A percentile compares a stretch with the other conserved stretches of the same genome.
Evolutionary conservation across 2,329 filamentous ascomycete species (phyloP).

Genomic region (Monosporascus ibericus): DNA sequence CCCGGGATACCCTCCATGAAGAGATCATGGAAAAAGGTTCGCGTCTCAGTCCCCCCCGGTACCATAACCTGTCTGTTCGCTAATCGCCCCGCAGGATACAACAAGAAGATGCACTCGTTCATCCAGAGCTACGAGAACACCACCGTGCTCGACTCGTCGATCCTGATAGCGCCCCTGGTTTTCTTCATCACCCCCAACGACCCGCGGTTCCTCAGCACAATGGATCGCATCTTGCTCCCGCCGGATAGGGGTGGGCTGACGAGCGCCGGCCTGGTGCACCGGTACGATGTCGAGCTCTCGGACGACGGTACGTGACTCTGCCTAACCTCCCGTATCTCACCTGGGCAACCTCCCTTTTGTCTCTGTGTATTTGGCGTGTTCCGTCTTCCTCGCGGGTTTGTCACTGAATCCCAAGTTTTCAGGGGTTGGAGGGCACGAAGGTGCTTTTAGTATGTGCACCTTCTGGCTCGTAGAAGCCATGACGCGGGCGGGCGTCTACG

Average conservation of each 20-base stretch:
- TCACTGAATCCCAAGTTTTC: constrained; percentile 7
- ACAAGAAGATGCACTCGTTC: constrained; percentile 62
- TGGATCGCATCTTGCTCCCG: constrained; percentile 64
- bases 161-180: constrained; percentile 70
- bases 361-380: not conserved
- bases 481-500: constrained; percentile 60
- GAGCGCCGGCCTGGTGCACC: constrained; percentile 67
- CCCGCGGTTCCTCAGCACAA: constrained; percentile 65
- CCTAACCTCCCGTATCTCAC: not conserved
- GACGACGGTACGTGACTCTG: constrained; percentile 53
- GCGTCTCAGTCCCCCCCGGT: not conserved
- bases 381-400: not conserved
- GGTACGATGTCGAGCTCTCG: constrained; percentile 63
- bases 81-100: constrained; percentile 48
- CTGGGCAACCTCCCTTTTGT: not conserved
- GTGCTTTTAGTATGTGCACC: constrained; percentile 75
- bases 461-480: constrained; percentile 79
- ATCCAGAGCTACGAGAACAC: constrained; percentile 70
- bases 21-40: constrained; percentile 67
- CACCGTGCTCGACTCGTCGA: constrained; percentile 65
- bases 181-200: constrained; percentile 77
- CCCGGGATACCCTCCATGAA: constrained; percentile 64
- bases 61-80: not conserved
- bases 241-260: constrained; percentile 72
- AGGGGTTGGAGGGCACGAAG: constrained; percentile 70